Base-by-base conservation (phyloP, 371 early-diverging fungal genomes). In the Mortierella sp. region DNA sequence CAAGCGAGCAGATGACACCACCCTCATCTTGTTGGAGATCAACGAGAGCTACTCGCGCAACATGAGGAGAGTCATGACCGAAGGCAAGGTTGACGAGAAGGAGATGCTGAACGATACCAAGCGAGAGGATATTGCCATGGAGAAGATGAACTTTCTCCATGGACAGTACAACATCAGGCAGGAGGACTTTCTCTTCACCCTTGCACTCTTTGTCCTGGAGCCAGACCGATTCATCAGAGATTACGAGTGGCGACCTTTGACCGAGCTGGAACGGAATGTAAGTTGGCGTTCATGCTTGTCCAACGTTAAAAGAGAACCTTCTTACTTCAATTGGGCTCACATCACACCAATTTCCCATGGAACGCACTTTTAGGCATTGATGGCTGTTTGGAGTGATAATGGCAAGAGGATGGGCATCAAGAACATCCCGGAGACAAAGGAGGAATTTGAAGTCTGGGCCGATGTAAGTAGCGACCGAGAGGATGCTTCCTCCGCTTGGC, bases 81-180 rank as follows among this genome's bases (percentile, higher is more conserved):
- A 70, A 55, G 73, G 60, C n/a, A 80, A 46, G 9, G 27, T 29
- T 1, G 74, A 74, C 41, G 44, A 44, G 21, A 41, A 46, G 9
- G 67, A 57, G 49, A 56, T 40, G 9, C 10, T 29, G 34, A 80
- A 52, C 78, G 85, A 68, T 58, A 61, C 17, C 8, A 52, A 62
- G 17, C 62, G 88, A 4, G 44, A 73, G 2, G 54, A 63, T 2
- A 52, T 67, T 12, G 80, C 85, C 13, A 45, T 81, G 19, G 60
- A 67, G 16, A 74, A 85, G 16, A 28, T 88, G 40, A 88, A 88
- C 39, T 80, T 85, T 41, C 59, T 87, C 24, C 88, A 88, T 63
- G 83, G 82, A 28, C 82, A 81, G 50, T 86, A 87, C 43, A 54
- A 62, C 8, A 88, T 87, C 50, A 68, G 70, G 25, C 82, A 85